Evolutionary conservation across 768 basidiomycete genomes (phyloP).

Genomic region (Clitopilus hobsonii): DNA sequence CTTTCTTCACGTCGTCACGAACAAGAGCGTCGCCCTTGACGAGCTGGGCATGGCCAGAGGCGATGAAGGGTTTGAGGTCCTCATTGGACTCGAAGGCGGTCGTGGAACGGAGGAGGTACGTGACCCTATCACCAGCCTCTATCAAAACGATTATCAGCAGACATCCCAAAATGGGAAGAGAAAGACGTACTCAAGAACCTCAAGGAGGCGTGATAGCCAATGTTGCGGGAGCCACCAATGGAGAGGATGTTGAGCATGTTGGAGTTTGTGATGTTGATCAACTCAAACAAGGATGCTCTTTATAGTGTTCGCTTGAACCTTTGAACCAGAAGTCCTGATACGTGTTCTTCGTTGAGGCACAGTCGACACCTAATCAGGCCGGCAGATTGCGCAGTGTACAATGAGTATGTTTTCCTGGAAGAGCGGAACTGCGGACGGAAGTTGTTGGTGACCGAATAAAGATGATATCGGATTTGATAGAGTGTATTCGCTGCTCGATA

Average conservation of each 20-base stretch:
- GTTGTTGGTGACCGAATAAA: no score
- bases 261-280: neutral
- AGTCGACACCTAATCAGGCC: no score
- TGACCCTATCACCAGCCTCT: conserved; percentile 58
- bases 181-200: conserved; percentile 39
- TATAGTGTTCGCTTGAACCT: neutral
- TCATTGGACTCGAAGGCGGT: conserved; percentile 50
- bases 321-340: no score
- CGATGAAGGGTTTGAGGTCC: conserved; percentile 45
- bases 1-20: conserved; percentile 43
- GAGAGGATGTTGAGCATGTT: conserved; percentile 30
- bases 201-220: conserved; percentile 45
- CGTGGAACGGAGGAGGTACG: conserved; percentile 55
- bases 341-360: no score
- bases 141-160: neutral
- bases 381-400: no score
- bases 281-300: neutral
- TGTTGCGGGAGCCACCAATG: conserved; percentile 53
- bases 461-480: no score
- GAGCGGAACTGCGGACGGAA: no score
- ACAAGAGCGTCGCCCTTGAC: conserved; percentile 59
- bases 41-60: conserved; percentile 46
- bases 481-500: no score
- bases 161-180: neutral
- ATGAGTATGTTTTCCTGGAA: no score